Evolutionary conservation across 2,329 filamentous ascomycete genomes (phyloP).

Genomic region (Ophiocordyceps camponoti-leonardi): DNA sequence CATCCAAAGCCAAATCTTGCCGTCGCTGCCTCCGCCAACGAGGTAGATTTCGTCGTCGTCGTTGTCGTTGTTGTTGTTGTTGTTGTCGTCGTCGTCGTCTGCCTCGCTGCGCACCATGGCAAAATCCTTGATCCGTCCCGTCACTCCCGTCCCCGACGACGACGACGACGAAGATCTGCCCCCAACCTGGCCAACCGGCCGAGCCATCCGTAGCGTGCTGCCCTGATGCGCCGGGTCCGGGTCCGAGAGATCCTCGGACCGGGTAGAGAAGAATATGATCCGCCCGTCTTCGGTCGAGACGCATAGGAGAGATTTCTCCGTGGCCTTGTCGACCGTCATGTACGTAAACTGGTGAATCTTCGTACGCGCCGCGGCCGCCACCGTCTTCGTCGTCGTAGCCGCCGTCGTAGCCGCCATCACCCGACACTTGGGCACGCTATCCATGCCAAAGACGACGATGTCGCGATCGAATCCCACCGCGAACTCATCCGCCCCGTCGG

Average conservation of each 20-base stretch:
- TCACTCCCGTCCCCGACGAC: conserved; percentile 33
- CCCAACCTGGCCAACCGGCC: conserved; percentile 60
- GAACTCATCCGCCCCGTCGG: conserved; percentile 62
- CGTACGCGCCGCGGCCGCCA: conserved; percentile 32
- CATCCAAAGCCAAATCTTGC: conserved; percentile 64
- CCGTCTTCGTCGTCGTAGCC: not conserved
- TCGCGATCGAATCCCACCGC: conserved; percentile 80
- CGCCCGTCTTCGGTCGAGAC: conserved; percentile 83
- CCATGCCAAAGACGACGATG: conserved; percentile 70
- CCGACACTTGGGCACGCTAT: conserved; percentile 64
- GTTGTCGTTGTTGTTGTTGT: conserved; percentile 7
- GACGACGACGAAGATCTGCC: conserved; percentile 38
- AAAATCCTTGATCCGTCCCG: conserved; percentile 77
- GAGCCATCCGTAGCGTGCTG: conserved; percentile 35
- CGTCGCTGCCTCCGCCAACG: conserved; percentile 69
- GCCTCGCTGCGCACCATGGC: conserved; percentile 33
- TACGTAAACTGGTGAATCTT: conserved; percentile 79
- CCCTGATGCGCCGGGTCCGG: not conserved
- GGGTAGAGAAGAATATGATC: conserved; percentile 67
- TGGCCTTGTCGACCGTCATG: conserved; percentile 31
- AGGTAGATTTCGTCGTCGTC: conserved; percentile 31
- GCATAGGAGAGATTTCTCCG: conserved; percentile 37
- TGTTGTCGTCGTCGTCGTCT: conserved; percentile 5
- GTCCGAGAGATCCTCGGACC: conserved; percentile 24
- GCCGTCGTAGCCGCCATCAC: conserved; percentile 32